phyloP scores from a whole-genome alignment of 2,329 filamentous ascomycete genomes.

The Xylaria sp. region DNA sequence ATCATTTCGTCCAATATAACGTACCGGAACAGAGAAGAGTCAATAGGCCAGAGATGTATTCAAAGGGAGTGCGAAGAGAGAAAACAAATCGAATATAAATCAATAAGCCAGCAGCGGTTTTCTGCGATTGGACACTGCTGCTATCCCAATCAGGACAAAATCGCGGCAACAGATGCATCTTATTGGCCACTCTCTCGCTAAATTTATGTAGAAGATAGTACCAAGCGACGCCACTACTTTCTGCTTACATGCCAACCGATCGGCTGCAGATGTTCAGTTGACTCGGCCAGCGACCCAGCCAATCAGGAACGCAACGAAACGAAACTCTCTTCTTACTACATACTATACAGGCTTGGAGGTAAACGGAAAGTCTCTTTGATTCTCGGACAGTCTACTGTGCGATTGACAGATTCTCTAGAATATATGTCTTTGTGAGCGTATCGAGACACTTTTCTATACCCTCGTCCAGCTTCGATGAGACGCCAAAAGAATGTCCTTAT shows the following conservation, averaged over 20 bases:
- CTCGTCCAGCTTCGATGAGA: not conserved
- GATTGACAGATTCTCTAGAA: constrained; percentile 6
- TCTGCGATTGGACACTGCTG: not conserved
- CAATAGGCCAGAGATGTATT: not conserved
- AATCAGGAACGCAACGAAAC: constrained; percentile 29
- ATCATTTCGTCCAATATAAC: not conserved
- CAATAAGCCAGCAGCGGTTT: not conserved
- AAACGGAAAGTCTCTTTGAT: not conserved
- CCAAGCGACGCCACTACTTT: constrained; percentile 15
- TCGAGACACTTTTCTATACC: not conserved
- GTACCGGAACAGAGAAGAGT: not conserved
- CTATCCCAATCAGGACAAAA: constrained; percentile 30
- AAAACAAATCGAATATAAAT: no score
- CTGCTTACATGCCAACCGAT: constrained; percentile 5
- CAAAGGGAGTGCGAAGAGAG: no score
- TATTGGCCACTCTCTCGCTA: constrained; percentile 36
- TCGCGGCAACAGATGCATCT: not conserved
- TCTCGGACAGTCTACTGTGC: not conserved
- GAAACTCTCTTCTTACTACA: constrained; percentile 1
- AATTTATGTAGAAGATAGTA: constrained; percentile 7
- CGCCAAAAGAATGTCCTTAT: not conserved
- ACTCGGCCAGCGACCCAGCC: constrained; percentile 8
- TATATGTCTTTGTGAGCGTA: no score
- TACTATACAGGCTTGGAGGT: not conserved
- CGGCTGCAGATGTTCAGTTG: constrained; percentile 8